Conservation (phyloP, 352 stramenopile genomes). For the Blastocystis sp. region DNA sequence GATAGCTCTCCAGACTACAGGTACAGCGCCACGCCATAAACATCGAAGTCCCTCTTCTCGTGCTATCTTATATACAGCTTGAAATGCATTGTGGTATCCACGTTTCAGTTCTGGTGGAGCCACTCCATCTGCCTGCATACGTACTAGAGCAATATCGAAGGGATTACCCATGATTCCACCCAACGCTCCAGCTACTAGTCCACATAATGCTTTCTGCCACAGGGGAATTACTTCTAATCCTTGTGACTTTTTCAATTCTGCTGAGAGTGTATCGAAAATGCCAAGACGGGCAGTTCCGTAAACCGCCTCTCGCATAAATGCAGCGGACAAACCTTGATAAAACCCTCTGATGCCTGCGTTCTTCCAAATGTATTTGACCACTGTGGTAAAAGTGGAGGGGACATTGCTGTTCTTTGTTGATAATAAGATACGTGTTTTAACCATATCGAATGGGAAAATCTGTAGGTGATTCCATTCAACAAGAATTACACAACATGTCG, state of each 20-base stretch:
- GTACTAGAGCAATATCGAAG: constrained; percentile 94
- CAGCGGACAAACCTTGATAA: constrained; percentile 72
- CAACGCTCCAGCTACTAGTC: constrained; percentile 70
- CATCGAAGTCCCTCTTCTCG: constrained; percentile 81
- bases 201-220: constrained; percentile 68
- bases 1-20: constrained; percentile 89
- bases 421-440: constrained; percentile 39
- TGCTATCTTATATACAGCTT: constrained; percentile 86
- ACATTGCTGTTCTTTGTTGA: constrained; percentile 50
- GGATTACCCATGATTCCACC: constrained; percentile 90
- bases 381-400: constrained; percentile 17
- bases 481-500: constrained; percentile 24
- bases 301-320: constrained; percentile 73
- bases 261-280: constrained; percentile 70
- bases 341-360: constrained; percentile 27
- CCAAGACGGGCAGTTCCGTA: constrained; percentile 74
- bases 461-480: neutral
- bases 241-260: constrained; percentile 69
- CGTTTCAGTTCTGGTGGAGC: constrained; percentile 82
- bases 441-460: constrained; percentile 55
- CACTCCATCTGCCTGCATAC: constrained; percentile 93
- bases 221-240: constrained; percentile 69
- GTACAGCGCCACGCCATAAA: constrained; percentile 84
- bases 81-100: constrained; percentile 97
- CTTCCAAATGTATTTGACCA: constrained; percentile 43